These are phyloP conservation scores for Pseudophaeomoniella oleicola DNA, from an alignment of 2,329 filamentous ascomycete genomes.

Conservation along the genomic window DNA sequence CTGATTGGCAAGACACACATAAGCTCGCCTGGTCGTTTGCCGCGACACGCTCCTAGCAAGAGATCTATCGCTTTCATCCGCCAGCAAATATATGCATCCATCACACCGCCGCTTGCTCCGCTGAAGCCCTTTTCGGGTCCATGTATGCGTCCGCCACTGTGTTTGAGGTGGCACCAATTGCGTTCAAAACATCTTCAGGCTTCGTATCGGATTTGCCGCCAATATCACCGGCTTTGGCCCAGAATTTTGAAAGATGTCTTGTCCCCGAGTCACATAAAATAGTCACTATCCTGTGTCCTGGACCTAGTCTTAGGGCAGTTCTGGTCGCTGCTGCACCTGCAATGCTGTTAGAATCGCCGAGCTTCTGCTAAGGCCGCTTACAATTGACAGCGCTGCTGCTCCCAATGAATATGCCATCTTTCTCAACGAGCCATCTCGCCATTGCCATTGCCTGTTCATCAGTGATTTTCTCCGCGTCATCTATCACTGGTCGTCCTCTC, in stretches of 20 bases:
- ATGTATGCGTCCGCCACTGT: too few species aligned
- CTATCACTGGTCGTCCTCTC: slow-evolving; percentile 67
- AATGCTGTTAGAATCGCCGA: slow-evolving; percentile 5
- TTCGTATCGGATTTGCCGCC: slow-evolving; percentile 29
- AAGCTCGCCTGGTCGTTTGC: too few species aligned
- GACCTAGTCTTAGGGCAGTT: slow-evolving; percentile 29
- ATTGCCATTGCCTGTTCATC: slow-evolving; percentile 83
- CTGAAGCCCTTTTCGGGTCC: too few species aligned
- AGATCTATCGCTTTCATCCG: too few species aligned
- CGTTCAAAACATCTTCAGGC: slow-evolving; percentile 29
- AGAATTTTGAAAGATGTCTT: slow-evolving; percentile 37
- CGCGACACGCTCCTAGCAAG: too few species aligned
- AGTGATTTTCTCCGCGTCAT: slow-evolving; percentile 77
- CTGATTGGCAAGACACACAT: too few species aligned
- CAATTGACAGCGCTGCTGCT: slow-evolving; percentile 97
- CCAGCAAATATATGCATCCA: too few species aligned
- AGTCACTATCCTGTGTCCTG: slow-evolving; percentile 33
- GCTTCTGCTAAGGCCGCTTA: slow-evolving; percentile 22
- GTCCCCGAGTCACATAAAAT: slow-evolving; percentile 35
- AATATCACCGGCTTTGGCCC: slow-evolving; percentile 32
- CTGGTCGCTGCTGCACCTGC: slow-evolving; percentile 33
- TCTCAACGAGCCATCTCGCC: slow-evolving; percentile 93
- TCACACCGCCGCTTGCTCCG: too few species aligned
- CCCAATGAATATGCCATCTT: slow-evolving; percentile 86
- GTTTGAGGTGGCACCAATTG: slow-evolving; percentile 18